phyloP scores from a whole-genome alignment of 2,329 filamentous ascomycete species.

The Beauveria rudraprayagi region DNA sequence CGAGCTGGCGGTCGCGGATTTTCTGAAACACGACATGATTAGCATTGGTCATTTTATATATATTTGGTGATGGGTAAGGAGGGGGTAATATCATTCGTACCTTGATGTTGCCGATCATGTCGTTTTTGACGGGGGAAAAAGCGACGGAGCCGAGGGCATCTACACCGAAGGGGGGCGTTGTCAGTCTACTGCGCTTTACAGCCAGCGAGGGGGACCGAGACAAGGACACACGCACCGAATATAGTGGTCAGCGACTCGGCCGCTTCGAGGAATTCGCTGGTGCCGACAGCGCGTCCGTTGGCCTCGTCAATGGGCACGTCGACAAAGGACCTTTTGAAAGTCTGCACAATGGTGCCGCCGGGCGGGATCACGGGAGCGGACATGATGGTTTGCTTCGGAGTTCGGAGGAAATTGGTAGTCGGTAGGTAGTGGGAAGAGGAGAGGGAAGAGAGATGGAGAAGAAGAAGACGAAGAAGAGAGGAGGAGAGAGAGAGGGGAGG shows the following conservation, averaged over 20 bases:
- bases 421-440: too few relatives aligned
- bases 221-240: conserved; percentile 54
- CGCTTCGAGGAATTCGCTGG: conserved; percentile 83
- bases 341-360: conserved; percentile 77
- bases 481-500: too few relatives aligned
- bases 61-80: not conserved
- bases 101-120: conserved; percentile 88
- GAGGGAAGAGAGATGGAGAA: too few relatives aligned
- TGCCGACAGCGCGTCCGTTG: conserved; percentile 71
- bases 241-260: conserved; percentile 78
- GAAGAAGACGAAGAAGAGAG: too few relatives aligned
- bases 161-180: conserved; percentile 21
- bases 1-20: conserved; percentile 74
- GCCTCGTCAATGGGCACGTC: conserved; percentile 69
- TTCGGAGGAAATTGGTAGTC: too few relatives aligned
- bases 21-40: conserved; percentile 50
- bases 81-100: conserved; percentile 34
- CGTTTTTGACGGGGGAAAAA: conserved; percentile 84
- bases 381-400: conserved; percentile 33
- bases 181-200: not conserved
- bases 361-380: conserved; percentile 45
- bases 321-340: conserved; percentile 73
- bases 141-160: conserved; percentile 62
- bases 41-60: not conserved
- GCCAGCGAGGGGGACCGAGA: not conserved